phyloP scores from a whole-genome alignment of 768 basidiomycete genomes.

The Trametes meyenii region DNA sequence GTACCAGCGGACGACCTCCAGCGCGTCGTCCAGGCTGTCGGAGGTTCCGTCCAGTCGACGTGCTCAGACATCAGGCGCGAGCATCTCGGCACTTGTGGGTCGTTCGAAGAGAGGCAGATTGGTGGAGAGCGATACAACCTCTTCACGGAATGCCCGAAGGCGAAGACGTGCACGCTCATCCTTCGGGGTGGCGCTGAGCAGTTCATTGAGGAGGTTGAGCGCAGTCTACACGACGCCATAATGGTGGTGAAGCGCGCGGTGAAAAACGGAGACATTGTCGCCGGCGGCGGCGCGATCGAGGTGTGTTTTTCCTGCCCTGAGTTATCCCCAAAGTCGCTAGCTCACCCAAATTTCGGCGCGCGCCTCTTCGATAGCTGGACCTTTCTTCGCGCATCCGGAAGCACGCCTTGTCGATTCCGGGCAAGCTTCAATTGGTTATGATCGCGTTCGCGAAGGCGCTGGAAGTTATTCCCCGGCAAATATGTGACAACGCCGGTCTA shows the following conservation, averaged over 20 bases:
- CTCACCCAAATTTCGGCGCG: constrained; percentile 2
- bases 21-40: constrained; percentile 93
- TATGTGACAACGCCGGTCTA: constrained; percentile 97
- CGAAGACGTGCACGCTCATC: constrained; percentile 93
- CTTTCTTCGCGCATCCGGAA: constrained; percentile 92
- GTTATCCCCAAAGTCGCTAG: background rate
- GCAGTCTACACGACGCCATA: constrained; percentile 96
- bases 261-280: constrained; percentile 93
- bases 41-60: constrained; percentile 93
- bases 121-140: constrained; percentile 97
- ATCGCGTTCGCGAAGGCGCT: constrained; percentile 96
- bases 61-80: constrained; percentile 89
- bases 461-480: constrained; percentile 97
- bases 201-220: constrained; percentile 97
- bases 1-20: constrained; percentile 89
- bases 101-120: constrained; percentile 93
- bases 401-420: constrained; percentile 89
- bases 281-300: constrained; percentile 97
- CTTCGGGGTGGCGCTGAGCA: constrained; percentile 97
- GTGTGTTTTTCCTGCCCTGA: constrained; percentile 43
- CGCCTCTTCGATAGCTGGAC: constrained; percentile 72
- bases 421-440: constrained; percentile 93
- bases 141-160: constrained; percentile 90
- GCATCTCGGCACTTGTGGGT: constrained; percentile 92
- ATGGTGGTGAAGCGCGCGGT: constrained; percentile 99